phyloP scores from a whole-genome alignment of 169 alveolate genomes.

The Neospora caninum region DNA sequence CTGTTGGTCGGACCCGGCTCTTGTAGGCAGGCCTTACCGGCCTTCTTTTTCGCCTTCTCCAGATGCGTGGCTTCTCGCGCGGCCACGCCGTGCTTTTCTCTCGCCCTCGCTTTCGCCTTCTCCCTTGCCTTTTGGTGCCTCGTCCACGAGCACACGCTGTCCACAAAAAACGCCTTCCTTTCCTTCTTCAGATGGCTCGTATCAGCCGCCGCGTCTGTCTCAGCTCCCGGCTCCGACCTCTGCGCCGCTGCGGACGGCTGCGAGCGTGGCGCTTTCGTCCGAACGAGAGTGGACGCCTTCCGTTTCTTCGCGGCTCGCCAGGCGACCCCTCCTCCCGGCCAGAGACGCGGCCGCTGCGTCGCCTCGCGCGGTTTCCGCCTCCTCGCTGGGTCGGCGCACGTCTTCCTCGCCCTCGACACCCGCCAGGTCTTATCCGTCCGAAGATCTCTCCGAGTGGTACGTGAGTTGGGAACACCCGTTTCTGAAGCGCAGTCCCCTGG shows the following conservation, averaged over 20 bases:
- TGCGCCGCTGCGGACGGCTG: neutral
- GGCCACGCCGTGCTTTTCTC: neutral
- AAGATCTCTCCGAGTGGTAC: neutral
- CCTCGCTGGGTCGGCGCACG: neutral
- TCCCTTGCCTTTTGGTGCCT: too few relatives aligned
- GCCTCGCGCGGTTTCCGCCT: neutral
- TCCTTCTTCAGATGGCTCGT: too few relatives aligned
- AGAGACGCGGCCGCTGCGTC: neutral
- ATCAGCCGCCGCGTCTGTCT: too few relatives aligned
- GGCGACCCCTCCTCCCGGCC: neutral
- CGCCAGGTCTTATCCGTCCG: neutral
- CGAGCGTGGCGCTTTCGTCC: neutral
- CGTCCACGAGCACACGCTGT: too few relatives aligned
- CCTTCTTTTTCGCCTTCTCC: neutral
- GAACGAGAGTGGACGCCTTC: neutral
- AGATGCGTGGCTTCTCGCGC: too few relatives aligned
- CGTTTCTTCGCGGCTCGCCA: neutral
- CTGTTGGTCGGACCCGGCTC: too few relatives aligned
- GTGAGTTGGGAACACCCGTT: conserved; percentile 25
- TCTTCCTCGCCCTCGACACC: neutral
- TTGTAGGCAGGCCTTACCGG: too few relatives aligned
- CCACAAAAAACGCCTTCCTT: too few relatives aligned
- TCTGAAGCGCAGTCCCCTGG: conserved; percentile 29
- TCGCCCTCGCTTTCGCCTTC: neutral
- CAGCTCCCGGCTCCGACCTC: neutral